Evolutionary conservation across 164 flowering plant genomes (phyloP).

Genomic region (Aristolochia contorta): DNA sequence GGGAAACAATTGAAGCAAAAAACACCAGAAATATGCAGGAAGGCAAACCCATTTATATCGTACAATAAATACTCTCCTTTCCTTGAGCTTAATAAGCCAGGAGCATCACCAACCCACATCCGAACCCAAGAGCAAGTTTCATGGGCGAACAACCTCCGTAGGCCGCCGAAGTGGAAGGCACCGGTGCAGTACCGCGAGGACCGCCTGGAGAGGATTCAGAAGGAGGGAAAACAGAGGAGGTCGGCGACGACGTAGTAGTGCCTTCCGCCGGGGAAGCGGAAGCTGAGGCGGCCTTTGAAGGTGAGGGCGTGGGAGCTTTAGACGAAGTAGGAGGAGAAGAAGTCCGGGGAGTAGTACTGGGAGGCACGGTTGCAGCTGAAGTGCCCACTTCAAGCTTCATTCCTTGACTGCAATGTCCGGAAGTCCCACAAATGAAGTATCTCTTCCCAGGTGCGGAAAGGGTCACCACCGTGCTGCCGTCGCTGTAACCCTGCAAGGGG

Average conservation of each 20-base stretch:
- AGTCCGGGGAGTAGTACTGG: slow-evolving; percentile 8
- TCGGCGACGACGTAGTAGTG: no score
- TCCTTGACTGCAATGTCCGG: slow-evolving; percentile 26
- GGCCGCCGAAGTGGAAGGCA: not conserved
- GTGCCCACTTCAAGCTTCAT: slow-evolving; percentile 43
- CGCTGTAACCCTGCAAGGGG: slow-evolving; percentile 20
- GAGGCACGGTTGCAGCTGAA: slow-evolving; percentile 13
- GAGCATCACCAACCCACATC: not conserved
- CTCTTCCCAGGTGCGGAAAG: slow-evolving; percentile 35
- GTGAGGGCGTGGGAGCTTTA: slow-evolving; percentile 9
- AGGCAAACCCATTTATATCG: no score
- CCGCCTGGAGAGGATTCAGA: not conserved
- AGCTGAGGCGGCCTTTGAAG: not conserved
- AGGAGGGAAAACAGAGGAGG: not conserved
- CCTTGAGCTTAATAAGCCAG: not conserved
- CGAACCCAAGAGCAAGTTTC: not conserved
- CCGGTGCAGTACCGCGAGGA: not conserved
- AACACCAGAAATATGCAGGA: no score
- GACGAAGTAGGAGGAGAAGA: slow-evolving; percentile 9
- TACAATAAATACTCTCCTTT: no score
- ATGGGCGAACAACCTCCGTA: not conserved
- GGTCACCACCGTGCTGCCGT: slow-evolving; percentile 32
- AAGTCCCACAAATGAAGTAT: slow-evolving; percentile 59
- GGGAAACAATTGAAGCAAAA: no score
- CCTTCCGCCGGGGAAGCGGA: not conserved